These are phyloP conservation scores for Seminavis robusta DNA, from an alignment of 108 stramenopile genomes.

Conservation along the genomic window DNA sequence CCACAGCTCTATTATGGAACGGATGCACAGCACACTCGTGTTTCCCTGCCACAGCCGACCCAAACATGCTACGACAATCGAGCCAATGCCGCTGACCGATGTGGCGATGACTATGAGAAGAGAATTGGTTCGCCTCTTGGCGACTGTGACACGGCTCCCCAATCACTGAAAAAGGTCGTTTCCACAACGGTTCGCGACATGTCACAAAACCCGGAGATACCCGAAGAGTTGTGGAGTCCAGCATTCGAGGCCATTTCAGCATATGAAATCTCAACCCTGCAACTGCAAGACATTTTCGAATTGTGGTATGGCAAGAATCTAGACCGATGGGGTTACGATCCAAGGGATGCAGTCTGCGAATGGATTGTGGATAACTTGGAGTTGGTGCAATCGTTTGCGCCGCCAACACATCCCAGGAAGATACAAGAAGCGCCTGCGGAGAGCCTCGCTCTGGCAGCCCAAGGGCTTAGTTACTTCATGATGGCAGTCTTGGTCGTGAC, in stretches of 20 bases:
- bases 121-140: conserved; percentile 12
- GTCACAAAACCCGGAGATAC: not conserved
- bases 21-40: too few relatives aligned
- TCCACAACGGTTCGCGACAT: conserved; percentile 1
- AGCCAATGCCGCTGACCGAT: conserved; percentile 11
- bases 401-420: conserved; percentile 17
- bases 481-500: conserved; percentile 2
- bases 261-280: conserved; percentile 2
- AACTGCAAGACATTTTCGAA: conserved; percentile 10
- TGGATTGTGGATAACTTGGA: conserved; percentile 28
- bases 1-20: too few relatives aligned
- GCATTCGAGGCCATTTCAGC: conserved; percentile 9
- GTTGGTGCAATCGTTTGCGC: conserved; percentile 9
- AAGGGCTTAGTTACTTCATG: conserved; percentile 4
- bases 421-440: not conserved
- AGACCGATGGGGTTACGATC: conserved; percentile 13
- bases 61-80: conserved; percentile 4
- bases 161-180: conserved; percentile 12
- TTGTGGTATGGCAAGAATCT: not conserved
- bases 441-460: conserved; percentile 9
- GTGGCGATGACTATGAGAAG: not conserved
- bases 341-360: conserved; percentile 28
- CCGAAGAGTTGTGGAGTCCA: conserved; percentile 5
- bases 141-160: conserved; percentile 26
- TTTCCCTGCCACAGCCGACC: conserved; percentile 16